These are phyloP conservation scores for Bipolaris oryzae DNA, from an alignment of 2,329 filamentous ascomycete genomes.

Conservation along the genomic window DNA sequence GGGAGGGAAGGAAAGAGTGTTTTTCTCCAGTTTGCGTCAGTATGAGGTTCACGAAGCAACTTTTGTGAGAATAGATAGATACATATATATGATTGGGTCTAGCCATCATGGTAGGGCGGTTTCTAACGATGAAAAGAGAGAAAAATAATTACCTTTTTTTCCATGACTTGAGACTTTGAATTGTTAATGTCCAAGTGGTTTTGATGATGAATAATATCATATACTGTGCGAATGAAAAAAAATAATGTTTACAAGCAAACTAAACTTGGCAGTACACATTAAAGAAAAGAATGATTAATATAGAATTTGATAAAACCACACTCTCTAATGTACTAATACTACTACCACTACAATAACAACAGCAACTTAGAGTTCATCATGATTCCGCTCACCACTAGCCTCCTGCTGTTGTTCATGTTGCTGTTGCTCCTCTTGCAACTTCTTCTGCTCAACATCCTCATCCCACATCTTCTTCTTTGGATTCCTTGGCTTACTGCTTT, in stretches of 20 bases:
- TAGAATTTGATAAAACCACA: too few species aligned
- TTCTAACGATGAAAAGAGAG: neutral
- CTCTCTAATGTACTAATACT: too few species aligned
- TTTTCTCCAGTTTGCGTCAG: neutral
- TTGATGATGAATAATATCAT: too few species aligned
- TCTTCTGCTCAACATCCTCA: conserved; percentile 49
- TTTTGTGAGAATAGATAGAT: neutral
- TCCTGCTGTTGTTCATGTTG: conserved; percentile 7
- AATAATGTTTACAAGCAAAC: too few species aligned
- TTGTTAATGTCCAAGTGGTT: too few species aligned
- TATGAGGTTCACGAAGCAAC: neutral
- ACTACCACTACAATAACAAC: neutral
- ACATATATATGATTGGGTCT: neutral
- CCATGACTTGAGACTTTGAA: too few species aligned
- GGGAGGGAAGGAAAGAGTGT: too few species aligned
- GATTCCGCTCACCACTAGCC: conserved; percentile 17
- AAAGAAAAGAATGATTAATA: too few species aligned
- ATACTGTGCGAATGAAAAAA: too few species aligned
- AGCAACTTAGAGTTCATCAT: conserved; percentile 31
- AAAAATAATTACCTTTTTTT: too few species aligned
- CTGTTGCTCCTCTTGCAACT: conserved; percentile 33
- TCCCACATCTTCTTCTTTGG: conserved; percentile 69
- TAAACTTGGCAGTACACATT: too few species aligned
- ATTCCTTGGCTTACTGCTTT: conserved; percentile 54
- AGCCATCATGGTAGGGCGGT: neutral